Percentiles rank a stretch among this genome's conserved stretches.
phyloP scores from a whole-genome alignment of 805 yeast genomes.

The Millerozyma miso region DNA sequence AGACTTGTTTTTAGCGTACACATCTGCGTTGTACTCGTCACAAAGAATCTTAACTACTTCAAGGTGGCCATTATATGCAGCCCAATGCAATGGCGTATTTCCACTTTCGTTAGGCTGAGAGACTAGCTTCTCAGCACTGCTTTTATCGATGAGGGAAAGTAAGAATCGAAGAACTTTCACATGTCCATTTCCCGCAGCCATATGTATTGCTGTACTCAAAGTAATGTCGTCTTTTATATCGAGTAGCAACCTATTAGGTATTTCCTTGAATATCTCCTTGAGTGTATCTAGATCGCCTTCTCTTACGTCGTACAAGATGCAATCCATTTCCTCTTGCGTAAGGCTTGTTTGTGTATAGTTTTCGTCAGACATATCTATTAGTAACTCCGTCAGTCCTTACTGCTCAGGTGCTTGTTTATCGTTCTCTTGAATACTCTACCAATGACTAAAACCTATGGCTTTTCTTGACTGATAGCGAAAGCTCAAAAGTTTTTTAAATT shows the following conservation, averaged over 20 bases:
- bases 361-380: neutral
- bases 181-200: conserved; percentile 97
- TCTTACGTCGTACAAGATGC: conserved; percentile 78
- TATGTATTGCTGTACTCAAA: conserved; percentile 76
- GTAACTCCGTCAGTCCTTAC: no score
- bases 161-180: conserved; percentile 59
- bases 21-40: conserved; percentile 75
- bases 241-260: conserved; percentile 41
- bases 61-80: conserved; percentile 81
- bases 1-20: conserved; percentile 66
- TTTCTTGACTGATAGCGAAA: neutral
- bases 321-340: conserved; percentile 76
- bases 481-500: neutral
- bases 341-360: conserved; percentile 14
- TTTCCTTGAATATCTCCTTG: conserved; percentile 59
- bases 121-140: conserved; percentile 36
- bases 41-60: conserved; percentile 65
- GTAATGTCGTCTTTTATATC: conserved; percentile 60
- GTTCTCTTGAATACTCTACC: no score
- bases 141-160: conserved; percentile 43
- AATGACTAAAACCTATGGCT: no score
- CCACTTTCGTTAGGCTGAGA: conserved; percentile 65
- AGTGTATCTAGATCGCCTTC: conserved; percentile 80
- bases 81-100: conserved; percentile 97
- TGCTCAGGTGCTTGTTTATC: no score